These are phyloP conservation scores for Albizia julibrissin DNA, from an alignment of 306 rosid species.

Conservation along the genomic window DNA sequence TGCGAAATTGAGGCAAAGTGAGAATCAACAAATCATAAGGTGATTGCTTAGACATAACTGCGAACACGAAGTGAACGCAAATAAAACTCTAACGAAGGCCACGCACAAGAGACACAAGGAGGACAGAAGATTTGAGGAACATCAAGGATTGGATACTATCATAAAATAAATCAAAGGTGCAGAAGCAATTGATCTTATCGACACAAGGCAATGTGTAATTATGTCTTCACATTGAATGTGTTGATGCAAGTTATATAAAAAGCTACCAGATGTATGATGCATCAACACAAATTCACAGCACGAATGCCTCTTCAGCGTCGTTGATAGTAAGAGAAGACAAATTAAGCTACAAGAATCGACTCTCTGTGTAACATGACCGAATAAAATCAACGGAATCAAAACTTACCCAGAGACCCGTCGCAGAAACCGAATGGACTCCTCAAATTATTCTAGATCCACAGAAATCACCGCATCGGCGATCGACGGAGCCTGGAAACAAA, in stretches of 20 bases:
- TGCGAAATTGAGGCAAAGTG: not conserved
- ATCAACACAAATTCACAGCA: not conserved
- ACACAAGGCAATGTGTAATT: not conserved
- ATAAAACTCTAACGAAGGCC: not conserved
- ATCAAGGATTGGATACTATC: not conserved
- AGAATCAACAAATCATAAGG: not conserved
- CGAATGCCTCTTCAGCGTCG: not conserved
- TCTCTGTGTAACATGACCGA: constrained; percentile 7
- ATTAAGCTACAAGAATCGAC: not conserved
- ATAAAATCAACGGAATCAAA: not conserved
- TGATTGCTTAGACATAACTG: not conserved
- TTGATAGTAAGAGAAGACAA: constrained; percentile 14
- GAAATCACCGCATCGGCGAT: constrained; percentile 12
- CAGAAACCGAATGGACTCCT: constrained; percentile 6
- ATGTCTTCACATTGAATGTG: not conserved
- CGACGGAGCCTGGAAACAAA: constrained; percentile 22
- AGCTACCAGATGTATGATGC: not conserved
- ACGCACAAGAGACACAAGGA: constrained; percentile 6
- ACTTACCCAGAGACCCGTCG: constrained; percentile 33
- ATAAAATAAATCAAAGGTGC: not conserved
- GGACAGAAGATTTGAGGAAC: constrained; percentile 15
- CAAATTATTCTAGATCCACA: not conserved
- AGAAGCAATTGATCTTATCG: not conserved
- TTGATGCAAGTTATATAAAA: not conserved
- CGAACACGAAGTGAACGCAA: not conserved